Base-by-base conservation (phyloP, 2,329 filamentous ascomycete genomes). In the Nigrospora osmanthi region DNA sequence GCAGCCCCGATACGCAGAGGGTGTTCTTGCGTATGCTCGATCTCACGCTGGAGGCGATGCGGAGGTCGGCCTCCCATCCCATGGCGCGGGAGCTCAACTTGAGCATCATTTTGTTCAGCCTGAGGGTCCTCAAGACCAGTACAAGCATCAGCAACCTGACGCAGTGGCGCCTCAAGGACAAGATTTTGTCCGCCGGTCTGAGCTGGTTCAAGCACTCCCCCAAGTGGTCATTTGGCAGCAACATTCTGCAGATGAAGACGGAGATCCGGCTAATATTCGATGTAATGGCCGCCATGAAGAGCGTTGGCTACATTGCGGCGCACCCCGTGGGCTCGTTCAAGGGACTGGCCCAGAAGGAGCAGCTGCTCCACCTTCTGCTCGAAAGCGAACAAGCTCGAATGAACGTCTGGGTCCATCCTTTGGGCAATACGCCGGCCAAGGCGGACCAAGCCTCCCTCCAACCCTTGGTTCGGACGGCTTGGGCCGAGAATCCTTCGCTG, bases 171-270 rank as follows among this genome's bases (percentile, higher is more conserved):
- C 71, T 97, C 34, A 96, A 95, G 62, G 90, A 97, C 58, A 82
- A 88, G 52, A 83, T 95, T 42, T 65, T 99, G 34, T 90, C 89
- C 6, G 89, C 89, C 30, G 90, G 81, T 13, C 71, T 99, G 31
- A 81, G 78, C 49, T 98, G 94, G 94, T 99, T 98, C 65, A 80
- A 75, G 35, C 79, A 83, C 52, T 72, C 87, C 6, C 88, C 90
- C 13, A 80, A 82, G 53, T 98, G 93, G 91, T 95, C 93, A 0
- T 97, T 93, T 64, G 93, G 93, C 46, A 93, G 91, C 56, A 98
- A 96, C 60, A 79, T 87, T 40, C 69, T 98, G 14, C 93, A 98
- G 61, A 73, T 97, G 42, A 97, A 95, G 69, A 91, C 94, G 0
- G 93, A 99, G 65, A 80, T 89, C 32, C 85, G 85, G 52, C 71